Conservation (phyloP, 306 rosid genomes). For the Quercus gilva region DNA sequence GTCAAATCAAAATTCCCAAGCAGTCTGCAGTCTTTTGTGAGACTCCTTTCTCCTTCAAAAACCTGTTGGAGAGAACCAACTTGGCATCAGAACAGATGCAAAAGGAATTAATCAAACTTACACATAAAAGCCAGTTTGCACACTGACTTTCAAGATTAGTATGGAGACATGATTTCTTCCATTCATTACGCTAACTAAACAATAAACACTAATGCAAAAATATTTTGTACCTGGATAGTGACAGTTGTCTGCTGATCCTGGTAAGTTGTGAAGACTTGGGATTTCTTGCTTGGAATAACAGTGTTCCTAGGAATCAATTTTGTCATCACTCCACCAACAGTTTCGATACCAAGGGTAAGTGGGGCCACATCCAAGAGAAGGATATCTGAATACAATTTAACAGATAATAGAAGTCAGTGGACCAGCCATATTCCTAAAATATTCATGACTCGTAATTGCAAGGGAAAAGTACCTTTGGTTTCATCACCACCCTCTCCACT, state of each 20-base stretch:
- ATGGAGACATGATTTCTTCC: neutral
- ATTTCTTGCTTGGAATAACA: slow-evolving; percentile 14
- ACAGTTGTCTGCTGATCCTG: slow-evolving; percentile 19
- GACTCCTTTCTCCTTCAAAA: slow-evolving; percentile 20
- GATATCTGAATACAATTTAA: slow-evolving; percentile 1
- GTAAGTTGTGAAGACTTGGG: slow-evolving; percentile 16
- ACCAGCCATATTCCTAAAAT: neutral
- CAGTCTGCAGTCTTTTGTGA: slow-evolving; percentile 17
- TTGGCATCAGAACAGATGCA: neutral
- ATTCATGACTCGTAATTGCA: neutral
- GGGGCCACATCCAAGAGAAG: slow-evolving; percentile 15
- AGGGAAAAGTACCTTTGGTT: slow-evolving; percentile 12
- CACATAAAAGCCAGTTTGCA: neutral
- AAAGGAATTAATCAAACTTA: neutral
- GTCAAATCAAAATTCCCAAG: slow-evolving; percentile 26
- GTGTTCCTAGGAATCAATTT: slow-evolving; percentile 17
- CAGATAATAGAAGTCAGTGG: neutral
- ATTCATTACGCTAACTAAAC: neutral
- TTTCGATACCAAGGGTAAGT: slow-evolving; percentile 22
- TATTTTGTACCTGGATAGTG: neutral
- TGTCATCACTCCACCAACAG: slow-evolving; percentile 23
- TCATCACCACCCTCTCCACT: slow-evolving; percentile 18
- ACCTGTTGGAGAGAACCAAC: neutral
- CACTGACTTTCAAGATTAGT: neutral
- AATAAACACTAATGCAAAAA: neutral